Conservation (phyloP, 306 rosid genomes). For the Vigna radiata region DNA sequence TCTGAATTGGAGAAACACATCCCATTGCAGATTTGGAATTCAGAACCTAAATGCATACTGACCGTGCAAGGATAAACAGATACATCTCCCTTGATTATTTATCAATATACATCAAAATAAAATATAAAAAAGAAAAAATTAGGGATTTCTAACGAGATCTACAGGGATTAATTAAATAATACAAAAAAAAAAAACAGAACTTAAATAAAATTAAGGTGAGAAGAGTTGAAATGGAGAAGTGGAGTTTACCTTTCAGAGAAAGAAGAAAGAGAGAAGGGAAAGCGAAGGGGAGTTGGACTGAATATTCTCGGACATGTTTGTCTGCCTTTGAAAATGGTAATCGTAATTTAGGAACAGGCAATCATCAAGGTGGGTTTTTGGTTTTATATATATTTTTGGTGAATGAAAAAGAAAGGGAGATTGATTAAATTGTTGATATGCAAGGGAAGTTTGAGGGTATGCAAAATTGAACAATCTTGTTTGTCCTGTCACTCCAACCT, state of each 20-base stretch:
- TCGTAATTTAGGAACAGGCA: constrained; percentile 17
- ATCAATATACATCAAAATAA: constrained; percentile 33
- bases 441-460: background rate
- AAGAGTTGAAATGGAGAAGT: constrained; percentile 21
- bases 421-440: background rate
- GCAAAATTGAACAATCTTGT: constrained; percentile 14
- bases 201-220: background rate
- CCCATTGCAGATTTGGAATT: constrained; percentile 35
- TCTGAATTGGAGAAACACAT: constrained; percentile 34
- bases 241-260: constrained; percentile 53
- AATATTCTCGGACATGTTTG: constrained; percentile 46
- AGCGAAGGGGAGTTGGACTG: constrained; percentile 39
- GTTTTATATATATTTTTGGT: constrained; percentile 21
- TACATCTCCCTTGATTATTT: constrained; percentile 22
- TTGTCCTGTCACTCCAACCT: background rate
- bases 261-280: constrained; percentile 38
- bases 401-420: background rate
- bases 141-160: constrained; percentile 42
- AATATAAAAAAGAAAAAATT: background rate
- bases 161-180: constrained; percentile 12
- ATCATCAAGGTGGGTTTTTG: constrained; percentile 1
- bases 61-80: constrained; percentile 33
- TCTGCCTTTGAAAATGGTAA: constrained; percentile 1
- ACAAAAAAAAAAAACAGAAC: background rate
- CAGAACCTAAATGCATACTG: constrained; percentile 23